These are phyloP conservation scores for Saccharum spontaneum DNA, from an alignment of 176 grass and related monocot species.

Conservation along the genomic window DNA sequence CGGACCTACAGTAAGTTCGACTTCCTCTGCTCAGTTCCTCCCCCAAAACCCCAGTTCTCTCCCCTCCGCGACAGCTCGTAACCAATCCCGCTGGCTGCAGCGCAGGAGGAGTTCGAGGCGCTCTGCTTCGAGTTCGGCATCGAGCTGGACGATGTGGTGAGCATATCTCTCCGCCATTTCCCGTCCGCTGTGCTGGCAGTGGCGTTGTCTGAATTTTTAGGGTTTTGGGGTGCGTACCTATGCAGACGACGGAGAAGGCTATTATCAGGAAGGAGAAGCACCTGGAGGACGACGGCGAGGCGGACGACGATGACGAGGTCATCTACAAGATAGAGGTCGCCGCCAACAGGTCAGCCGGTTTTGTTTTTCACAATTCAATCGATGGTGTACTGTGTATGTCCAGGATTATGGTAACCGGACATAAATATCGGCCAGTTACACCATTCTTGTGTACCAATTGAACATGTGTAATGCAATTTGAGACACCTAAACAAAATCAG, in stretches of 20 bases:
- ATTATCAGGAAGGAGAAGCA: conserved; percentile 94
- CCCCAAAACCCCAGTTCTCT: too few relatives aligned
- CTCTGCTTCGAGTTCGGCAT: conserved; percentile 96
- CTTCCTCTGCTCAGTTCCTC: neutral
- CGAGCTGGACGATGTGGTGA: conserved; percentile 95
- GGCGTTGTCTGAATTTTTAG: neutral
- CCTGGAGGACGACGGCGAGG: conserved; percentile 52
- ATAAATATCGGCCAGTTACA: neutral
- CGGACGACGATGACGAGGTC: conserved; percentile 73
- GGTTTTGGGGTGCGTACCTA: neutral
- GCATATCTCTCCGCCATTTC: neutral
- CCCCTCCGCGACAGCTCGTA: neutral
- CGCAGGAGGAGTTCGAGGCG: conserved; percentile 76
- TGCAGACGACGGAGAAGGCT: conserved; percentile 88
- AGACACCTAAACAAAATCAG: neutral
- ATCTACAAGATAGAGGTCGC: conserved; percentile 95
- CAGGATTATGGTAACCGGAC: too few relatives aligned
- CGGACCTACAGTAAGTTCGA: conserved; percentile 55
- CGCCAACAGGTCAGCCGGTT: conserved; percentile 67
- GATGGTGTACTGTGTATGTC: too few relatives aligned
- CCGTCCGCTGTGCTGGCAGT: neutral
- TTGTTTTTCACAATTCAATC: neutral
- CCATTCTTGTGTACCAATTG: neutral
- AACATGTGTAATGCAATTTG: neutral
- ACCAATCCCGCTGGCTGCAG: conserved; percentile 37